Evolutionary conservation across 2,329 filamentous ascomycete species (phyloP).

Genomic region (Cryphonectria parasitica): DNA sequence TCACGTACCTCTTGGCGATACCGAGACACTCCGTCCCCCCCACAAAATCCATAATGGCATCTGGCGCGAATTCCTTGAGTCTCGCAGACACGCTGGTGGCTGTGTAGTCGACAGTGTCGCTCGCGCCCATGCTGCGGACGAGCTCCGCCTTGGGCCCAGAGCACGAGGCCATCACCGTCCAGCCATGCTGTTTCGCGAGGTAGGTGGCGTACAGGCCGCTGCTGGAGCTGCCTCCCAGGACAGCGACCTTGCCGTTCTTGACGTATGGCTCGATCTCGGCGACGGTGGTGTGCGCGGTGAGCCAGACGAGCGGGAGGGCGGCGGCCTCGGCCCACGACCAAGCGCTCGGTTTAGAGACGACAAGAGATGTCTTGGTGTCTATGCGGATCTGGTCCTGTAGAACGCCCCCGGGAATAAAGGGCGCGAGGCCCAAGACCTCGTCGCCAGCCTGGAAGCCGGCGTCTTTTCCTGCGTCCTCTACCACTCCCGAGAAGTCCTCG

Average conservation of each 20-base stretch:
- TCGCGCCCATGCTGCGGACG: conserved; percentile 30
- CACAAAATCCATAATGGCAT: conserved; percentile 30
- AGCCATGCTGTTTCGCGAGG: conserved; percentile 31
- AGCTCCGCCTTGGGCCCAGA: conserved; percentile 31
- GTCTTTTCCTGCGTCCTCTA: conserved; percentile 26
- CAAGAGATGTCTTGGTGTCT: conserved; percentile 21
- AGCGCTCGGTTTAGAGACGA: conserved; percentile 28
- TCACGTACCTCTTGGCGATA: conserved; percentile 31
- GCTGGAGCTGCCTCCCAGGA: conserved; percentile 32
- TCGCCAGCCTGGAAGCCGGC: conserved; percentile 26
- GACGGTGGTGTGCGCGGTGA: conserved; percentile 30
- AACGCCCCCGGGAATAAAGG: neutral
- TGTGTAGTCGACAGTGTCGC: conserved; percentile 32
- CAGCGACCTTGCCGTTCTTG: conserved; percentile 23
- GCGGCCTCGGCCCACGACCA: conserved; percentile 30
- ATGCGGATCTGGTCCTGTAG: neutral
- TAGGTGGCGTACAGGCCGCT: conserved; percentile 31
- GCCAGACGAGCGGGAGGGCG: conserved; percentile 30
- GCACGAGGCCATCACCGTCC: conserved; percentile 31
- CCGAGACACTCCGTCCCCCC: conserved; percentile 29
- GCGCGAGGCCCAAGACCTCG: conserved; percentile 11
- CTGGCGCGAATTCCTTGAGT: conserved; percentile 18
- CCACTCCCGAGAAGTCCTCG: conserved; percentile 29
- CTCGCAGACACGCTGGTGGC: conserved; percentile 13
- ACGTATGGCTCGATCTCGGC: conserved; percentile 24